A percentile compares a stretch with the other conserved stretches of the same genome.
Evolutionary conservation across 345 rosid genomes (phyloP).

Genomic region (Salix viminalis): DNA sequence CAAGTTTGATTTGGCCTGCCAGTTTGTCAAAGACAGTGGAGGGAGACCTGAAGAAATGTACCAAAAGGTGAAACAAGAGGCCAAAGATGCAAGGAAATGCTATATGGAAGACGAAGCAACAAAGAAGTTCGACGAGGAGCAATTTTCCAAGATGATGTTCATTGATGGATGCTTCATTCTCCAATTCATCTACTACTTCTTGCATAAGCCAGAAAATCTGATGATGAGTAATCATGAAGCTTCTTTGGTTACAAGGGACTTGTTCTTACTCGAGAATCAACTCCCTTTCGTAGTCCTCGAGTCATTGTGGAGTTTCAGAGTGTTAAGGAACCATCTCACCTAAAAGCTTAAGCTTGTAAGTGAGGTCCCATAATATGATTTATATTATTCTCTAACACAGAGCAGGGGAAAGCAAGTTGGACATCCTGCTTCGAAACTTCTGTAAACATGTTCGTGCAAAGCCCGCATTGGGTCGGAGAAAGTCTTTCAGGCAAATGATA

Average conservation of each 20-base stretch:
- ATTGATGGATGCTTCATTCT: not conserved
- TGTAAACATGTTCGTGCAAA: too few relatives aligned
- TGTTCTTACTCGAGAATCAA: conserved; percentile 31
- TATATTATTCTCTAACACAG: too few relatives aligned
- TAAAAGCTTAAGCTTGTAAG: too few relatives aligned
- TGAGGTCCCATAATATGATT: too few relatives aligned
- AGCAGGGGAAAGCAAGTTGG: too few relatives aligned
- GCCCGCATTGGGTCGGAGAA: too few relatives aligned
- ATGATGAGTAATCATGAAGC: not conserved
- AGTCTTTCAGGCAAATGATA: too few relatives aligned
- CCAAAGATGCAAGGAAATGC: not conserved
- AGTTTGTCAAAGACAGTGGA: not conserved
- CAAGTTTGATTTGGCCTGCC: not conserved
- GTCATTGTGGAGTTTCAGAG: not conserved
- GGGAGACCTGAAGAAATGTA: too few relatives aligned
- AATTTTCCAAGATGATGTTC: not conserved
- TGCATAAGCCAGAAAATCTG: fast-evolving
- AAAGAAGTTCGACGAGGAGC: not conserved
- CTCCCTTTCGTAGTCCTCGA: conserved; percentile 20
- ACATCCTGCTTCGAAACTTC: too few relatives aligned
- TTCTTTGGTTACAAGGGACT: conserved; percentile 1
- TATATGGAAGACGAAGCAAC: not conserved
- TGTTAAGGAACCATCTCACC: too few relatives aligned
- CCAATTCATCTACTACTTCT: not conserved
- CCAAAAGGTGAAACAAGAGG: too few relatives aligned